Conservation (phyloP, 139 green algal genomes). For the Tetraselmis chui region DNA sequence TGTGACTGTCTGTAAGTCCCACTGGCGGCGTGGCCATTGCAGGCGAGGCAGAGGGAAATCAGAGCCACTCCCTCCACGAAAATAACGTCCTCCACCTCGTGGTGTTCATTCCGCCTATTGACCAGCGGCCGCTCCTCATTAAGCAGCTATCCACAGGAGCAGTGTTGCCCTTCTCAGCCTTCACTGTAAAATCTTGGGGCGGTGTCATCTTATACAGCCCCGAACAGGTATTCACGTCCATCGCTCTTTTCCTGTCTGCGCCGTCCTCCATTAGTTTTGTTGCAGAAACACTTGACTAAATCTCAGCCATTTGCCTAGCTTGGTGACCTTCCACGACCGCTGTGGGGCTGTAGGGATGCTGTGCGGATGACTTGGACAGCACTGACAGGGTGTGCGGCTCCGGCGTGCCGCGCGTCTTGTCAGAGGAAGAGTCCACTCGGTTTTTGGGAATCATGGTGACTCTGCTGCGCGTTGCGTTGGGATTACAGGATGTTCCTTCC, state of each 20-base stretch:
- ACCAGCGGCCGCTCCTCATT: constrained; percentile 32
- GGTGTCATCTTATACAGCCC: constrained; percentile 37
- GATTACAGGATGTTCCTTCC: constrained; percentile 11
- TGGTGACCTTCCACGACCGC: too few relatives aligned
- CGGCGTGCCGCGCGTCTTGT: too few relatives aligned
- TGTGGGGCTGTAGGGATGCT: too few relatives aligned
- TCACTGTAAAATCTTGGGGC: constrained; percentile 42
- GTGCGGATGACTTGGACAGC: neutral
- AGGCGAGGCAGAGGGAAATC: neutral
- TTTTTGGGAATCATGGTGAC: constrained; percentile 12
- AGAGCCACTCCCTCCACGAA: neutral
- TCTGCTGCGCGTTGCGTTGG: constrained; percentile 35
- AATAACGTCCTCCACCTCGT: constrained; percentile 41
- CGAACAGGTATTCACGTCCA: neutral
- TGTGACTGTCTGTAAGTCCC: too few relatives aligned
- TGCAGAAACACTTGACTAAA: too few relatives aligned
- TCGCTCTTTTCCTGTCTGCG: too few relatives aligned
- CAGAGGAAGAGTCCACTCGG: too few relatives aligned
- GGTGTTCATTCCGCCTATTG: constrained; percentile 34
- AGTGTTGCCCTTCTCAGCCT: constrained; percentile 3
- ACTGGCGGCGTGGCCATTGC: too few relatives aligned
- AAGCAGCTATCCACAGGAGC: constrained; percentile 12
- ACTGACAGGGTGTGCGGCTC: neutral
- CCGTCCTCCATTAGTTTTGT: too few relatives aligned
- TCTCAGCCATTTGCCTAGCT: too few relatives aligned